These are phyloP conservation scores for Wickerhamiella alocasiicola DNA, from an alignment of 805 yeast species.

Conservation along the genomic window DNA sequence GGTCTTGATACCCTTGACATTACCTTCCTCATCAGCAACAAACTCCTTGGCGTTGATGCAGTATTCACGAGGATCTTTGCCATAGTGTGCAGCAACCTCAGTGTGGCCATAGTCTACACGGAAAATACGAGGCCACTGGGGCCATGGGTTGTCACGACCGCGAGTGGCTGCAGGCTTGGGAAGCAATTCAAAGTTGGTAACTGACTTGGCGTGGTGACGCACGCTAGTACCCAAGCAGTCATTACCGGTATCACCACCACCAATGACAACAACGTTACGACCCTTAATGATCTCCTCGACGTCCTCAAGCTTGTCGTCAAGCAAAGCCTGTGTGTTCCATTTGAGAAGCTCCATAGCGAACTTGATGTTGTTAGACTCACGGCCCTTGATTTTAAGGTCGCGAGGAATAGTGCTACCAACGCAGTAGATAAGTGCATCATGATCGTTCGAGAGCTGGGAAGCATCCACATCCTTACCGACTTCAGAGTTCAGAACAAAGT, in stretches of 20 bases:
- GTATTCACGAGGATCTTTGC: conserved; percentile 95
- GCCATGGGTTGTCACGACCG: conserved; percentile 97
- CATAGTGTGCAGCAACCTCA: conserved; percentile 89
- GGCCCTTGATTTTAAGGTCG: conserved; percentile 87
- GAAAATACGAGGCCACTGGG: conserved; percentile 98
- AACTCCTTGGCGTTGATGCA: conserved; percentile 91
- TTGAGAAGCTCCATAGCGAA: conserved; percentile 89
- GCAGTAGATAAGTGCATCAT: conserved; percentile 81
- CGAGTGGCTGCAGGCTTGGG: conserved; percentile 83
- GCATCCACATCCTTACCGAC: conserved; percentile 75
- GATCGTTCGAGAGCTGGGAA: conserved; percentile 46
- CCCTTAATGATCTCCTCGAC: conserved; percentile 62
- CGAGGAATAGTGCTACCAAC: conserved; percentile 96
- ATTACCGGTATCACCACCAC: conserved; percentile 99
- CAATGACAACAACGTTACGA: conserved; percentile 89
- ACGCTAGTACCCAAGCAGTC: conserved; percentile 97
- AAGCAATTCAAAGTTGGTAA: conserved; percentile 82
- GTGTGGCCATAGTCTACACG: conserved; percentile 96
- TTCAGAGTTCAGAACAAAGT: conserved; percentile 61
- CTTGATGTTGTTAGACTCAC: conserved; percentile 78
- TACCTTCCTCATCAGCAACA: conserved; percentile 88
- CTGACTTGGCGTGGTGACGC: conserved; percentile 93
- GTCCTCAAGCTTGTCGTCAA: conserved; percentile 67
- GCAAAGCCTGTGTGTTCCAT: conserved; percentile 78
- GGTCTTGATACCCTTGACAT: conserved; percentile 89